Evolutionary conservation across 2,329 filamentous ascomycete genomes (phyloP), one percentile per base, ranked within the genome.

Genomic region (Sclerotinia trifoliorum): DNA sequence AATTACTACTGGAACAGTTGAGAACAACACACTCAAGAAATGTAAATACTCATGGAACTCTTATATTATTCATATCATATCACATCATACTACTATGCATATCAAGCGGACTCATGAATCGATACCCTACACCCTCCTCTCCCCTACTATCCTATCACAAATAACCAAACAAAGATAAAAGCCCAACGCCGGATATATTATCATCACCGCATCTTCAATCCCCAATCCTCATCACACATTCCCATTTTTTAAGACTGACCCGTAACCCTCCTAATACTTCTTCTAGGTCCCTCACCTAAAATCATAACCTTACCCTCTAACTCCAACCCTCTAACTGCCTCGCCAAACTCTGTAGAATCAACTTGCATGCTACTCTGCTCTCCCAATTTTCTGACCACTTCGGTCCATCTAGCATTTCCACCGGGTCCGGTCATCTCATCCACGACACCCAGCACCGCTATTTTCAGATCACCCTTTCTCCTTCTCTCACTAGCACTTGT

Each of bases 401-500:
- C 95, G n/a, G 83, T 83, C 80, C 91, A 93, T 72, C 92, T 85
- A 29, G 93, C 91, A 0, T 85, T 84, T 70, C 88, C 86, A 3
- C 88, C 89, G 19, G 83, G 80, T 29, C 88, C 83, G 4, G 90
- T 89, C 80, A 96, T 85, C 74, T 97, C 93, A 77, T 98, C 94
- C 17, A 99, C 79, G 26, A 93, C 81, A 46, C 81, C 82, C 46
- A 96, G 78, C 0, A 96, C 83, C 0, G 90, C 93, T 68, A 86
- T 87, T 83, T 96, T 96, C 75, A 99, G 81, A 78, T 97, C 94
- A 51, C 90, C 88, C 77, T 89, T 91, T 72, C 92, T 84, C 77
- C 92, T 89, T 63, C 95, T 85, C 78, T 98, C 95, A n/a, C 88
- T 88, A 0, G 93, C 89, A 74, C 90, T 93, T 2, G 92, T 96